Conservation (phyloP, 768 basidiomycete species). For the Russula sp. region DNA sequence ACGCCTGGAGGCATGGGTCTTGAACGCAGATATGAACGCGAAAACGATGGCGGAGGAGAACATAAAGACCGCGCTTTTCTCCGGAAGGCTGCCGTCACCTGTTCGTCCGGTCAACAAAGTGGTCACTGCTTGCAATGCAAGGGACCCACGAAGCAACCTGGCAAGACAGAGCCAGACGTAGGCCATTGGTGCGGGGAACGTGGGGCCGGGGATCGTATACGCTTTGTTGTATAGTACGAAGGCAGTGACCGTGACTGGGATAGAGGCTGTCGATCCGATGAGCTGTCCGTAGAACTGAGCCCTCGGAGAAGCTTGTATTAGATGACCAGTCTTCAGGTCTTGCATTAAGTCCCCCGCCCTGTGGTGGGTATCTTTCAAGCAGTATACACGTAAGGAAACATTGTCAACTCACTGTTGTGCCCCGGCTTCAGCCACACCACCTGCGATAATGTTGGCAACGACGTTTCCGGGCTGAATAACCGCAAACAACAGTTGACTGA, state of each 20-base stretch:
- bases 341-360: slow-evolving; percentile 98
- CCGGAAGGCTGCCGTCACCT: slow-evolving; percentile 82
- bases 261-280: slow-evolving; percentile 83
- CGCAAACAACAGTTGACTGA: slow-evolving; percentile 91
- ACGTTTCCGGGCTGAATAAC: slow-evolving; percentile 92
- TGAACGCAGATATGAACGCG: slow-evolving; percentile 56
- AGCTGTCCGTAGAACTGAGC: slow-evolving; percentile 94
- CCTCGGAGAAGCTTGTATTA: slow-evolving; percentile 86
- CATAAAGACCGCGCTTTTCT: slow-evolving; percentile 75
- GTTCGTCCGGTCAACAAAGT: slow-evolving; percentile 28
- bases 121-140: neutral
- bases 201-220: slow-evolving; percentile 86
- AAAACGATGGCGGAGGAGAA: slow-evolving; percentile 67
- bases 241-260: slow-evolving; percentile 83
- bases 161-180: slow-evolving; percentile 88
- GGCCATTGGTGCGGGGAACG: slow-evolving; percentile 94
- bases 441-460: slow-evolving; percentile 97
- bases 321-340: slow-evolving; percentile 93
- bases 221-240: slow-evolving; percentile 83
- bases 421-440: slow-evolving; percentile 95
- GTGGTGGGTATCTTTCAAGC: slow-evolving; percentile 10
- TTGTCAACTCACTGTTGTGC: slow-evolving; percentile 65
- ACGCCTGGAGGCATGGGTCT: slow-evolving; percentile 49
- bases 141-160: slow-evolving; percentile 59
- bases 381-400: slow-evolving; percentile 4